phyloP scores from a whole-genome alignment of 2,329 filamentous ascomycete genomes.

The Monilinia vaccinii-corymbosi region DNA sequence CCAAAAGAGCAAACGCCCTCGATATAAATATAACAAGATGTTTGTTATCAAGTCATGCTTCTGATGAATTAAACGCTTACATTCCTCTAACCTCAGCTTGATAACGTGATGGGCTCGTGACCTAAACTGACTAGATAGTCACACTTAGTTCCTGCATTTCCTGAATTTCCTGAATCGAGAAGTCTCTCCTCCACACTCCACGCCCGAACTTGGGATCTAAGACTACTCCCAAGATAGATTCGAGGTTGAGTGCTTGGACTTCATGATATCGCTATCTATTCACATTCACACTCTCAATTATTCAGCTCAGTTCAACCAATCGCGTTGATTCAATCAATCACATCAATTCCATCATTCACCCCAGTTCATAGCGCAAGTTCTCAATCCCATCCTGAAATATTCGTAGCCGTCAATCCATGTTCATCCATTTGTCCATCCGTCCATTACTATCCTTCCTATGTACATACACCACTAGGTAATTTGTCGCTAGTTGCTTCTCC shows the following conservation, averaged over 20 bases:
- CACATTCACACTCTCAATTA: background rate
- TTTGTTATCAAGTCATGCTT: background rate
- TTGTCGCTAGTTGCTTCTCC: background rate
- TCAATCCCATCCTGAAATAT: background rate
- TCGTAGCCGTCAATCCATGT: background rate
- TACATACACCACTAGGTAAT: background rate
- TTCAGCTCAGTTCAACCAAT: background rate
- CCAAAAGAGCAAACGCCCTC: background rate
- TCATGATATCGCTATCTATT: too few relatives aligned
- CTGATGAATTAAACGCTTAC: background rate
- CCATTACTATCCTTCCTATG: slow-evolving; percentile 2
- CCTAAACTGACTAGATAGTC: too few relatives aligned
- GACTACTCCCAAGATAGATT: too few relatives aligned
- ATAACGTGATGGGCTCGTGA: too few relatives aligned
- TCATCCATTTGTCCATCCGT: background rate
- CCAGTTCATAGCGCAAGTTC: background rate
- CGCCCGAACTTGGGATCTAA: too few relatives aligned
- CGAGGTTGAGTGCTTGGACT: too few relatives aligned
- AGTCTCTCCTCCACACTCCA: too few relatives aligned
- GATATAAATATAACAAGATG: too few relatives aligned
- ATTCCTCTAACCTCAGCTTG: background rate
- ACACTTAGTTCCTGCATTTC: too few relatives aligned
- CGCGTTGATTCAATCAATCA: background rate
- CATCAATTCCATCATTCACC: background rate
- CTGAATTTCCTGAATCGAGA: too few relatives aligned